These are phyloP conservation scores for Piloderma croceum DNA, from an alignment of 768 basidiomycete species.

Conservation along the genomic window DNA sequence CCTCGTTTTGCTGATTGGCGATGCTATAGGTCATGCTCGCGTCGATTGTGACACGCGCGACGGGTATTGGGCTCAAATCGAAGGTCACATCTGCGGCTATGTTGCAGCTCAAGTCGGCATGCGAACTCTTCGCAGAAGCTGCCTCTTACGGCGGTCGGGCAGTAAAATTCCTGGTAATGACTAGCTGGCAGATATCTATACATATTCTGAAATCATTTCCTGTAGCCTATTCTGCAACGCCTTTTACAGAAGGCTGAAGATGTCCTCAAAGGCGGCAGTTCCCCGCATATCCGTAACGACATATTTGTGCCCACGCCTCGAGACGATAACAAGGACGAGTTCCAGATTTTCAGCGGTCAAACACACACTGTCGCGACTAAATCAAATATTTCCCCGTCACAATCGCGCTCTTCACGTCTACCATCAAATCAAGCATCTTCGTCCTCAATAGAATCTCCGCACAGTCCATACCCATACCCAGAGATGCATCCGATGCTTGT, in stretches of 20 bases:
- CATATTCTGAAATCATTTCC: constrained; percentile 4
- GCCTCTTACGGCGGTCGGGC: constrained; percentile 59
- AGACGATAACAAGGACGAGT: constrained; percentile 54
- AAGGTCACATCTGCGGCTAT: constrained; percentile 70
- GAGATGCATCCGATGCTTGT: constrained; percentile 53
- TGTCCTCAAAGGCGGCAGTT: constrained; percentile 42
- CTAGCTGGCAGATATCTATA: constrained; percentile 12
- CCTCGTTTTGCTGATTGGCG: background rate
- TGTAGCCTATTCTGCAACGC: constrained; percentile 60
- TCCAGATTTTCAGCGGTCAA: constrained; percentile 73
- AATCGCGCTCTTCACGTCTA: constrained; percentile 1
- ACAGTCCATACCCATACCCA: constrained; percentile 35
- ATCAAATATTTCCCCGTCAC: constrained; percentile 11
- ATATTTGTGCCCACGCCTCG: constrained; percentile 50
- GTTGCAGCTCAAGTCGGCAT: constrained; percentile 55
- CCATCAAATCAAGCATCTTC: constrained; percentile 15
- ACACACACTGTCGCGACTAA: constrained; percentile 59
- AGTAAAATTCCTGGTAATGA: constrained; percentile 63
- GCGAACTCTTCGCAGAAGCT: constrained; percentile 61
- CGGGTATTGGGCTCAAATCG: constrained; percentile 43
- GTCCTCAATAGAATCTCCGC: constrained; percentile 25
- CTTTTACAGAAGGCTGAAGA: constrained; percentile 57
- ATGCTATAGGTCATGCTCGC: constrained; percentile 61
- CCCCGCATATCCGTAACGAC: constrained; percentile 47
- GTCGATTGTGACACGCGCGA: constrained; percentile 68